Conservation (phyloP, 2,329 filamentous ascomycete genomes). For the Hymenoscyphus occultus region DNA sequence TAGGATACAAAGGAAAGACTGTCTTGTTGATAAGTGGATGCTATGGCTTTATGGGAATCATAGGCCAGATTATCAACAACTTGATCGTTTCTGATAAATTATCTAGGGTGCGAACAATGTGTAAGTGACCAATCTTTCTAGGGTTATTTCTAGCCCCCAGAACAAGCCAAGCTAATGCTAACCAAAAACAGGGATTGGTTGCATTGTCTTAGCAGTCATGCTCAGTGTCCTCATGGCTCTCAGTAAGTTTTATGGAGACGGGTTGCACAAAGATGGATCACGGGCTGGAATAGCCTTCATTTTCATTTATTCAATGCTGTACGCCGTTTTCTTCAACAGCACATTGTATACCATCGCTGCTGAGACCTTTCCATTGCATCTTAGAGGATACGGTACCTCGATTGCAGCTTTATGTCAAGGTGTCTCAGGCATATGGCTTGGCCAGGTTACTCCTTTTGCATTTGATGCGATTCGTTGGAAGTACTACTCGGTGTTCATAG, state of each 20-base stretch:
- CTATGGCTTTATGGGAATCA: slow-evolving; percentile 41
- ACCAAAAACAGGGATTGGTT: slow-evolving; percentile 25
- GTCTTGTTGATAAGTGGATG: slow-evolving; percentile 37
- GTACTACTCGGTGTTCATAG: slow-evolving; percentile 42
- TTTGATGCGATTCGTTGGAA: slow-evolving; percentile 39
- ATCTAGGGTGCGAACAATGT: slow-evolving; percentile 37
- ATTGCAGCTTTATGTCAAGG: slow-evolving; percentile 36
- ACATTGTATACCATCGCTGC: slow-evolving; percentile 38
- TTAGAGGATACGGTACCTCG: slow-evolving; percentile 35
- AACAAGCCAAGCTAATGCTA: not conserved
- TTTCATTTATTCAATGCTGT: slow-evolving; percentile 39
- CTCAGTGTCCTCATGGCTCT: slow-evolving; percentile 35
- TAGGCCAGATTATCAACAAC: slow-evolving; percentile 38
- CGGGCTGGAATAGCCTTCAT: slow-evolving; percentile 39
- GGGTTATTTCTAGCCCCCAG: not conserved
- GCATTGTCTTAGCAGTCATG: slow-evolving; percentile 29
- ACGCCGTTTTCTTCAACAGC: slow-evolving; percentile 41
- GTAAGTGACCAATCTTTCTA: slow-evolving; percentile 15
- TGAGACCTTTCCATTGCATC: slow-evolving; percentile 37
- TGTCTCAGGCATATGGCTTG: slow-evolving; percentile 33
- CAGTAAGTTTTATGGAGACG: slow-evolving; percentile 26
- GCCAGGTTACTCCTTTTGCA: slow-evolving; percentile 38
- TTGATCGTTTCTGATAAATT: slow-evolving; percentile 37
- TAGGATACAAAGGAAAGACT: slow-evolving; percentile 37
- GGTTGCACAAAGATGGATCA: slow-evolving; percentile 31